Conservation (phyloP, 192 early-diverging fungal species). For the Thoreauomyces humboldtii region DNA sequence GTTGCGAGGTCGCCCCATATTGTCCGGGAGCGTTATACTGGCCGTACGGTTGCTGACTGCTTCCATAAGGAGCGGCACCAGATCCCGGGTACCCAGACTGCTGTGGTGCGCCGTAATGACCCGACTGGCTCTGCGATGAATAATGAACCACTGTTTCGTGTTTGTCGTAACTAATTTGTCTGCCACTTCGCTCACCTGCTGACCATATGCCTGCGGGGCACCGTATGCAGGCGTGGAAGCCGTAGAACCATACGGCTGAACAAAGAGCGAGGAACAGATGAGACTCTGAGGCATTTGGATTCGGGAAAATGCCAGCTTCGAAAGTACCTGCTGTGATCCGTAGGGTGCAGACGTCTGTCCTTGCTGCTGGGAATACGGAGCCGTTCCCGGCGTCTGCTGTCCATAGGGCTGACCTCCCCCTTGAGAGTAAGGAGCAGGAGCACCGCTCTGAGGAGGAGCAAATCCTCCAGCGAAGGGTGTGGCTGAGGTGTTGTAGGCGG, state of each 20-base stretch:
- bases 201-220: no score
- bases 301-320: background rate
- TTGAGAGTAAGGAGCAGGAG: background rate
- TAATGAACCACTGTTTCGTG: no score
- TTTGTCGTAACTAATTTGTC: no score
- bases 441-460: constrained; percentile 1
- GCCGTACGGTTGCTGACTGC: background rate
- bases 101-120: background rate
- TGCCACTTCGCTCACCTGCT: no score
- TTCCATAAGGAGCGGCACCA: constrained; percentile 2
- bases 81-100: background rate
- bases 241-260: background rate
- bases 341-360: no score
- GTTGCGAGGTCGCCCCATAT: background rate
- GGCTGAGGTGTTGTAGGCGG: background rate
- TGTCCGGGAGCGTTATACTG: background rate
- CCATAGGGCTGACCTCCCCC: background rate
- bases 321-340: no score
- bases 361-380: no score
- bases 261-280: background rate
- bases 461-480: constrained; percentile 6
- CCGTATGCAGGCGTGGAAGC: no score
- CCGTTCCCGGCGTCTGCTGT: background rate
- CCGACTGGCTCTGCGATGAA: no score
- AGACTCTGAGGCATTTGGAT: background rate